phyloP scores from a whole-genome alignment of 805 yeast genomes.

The Brettanomyces naardenensis region DNA sequence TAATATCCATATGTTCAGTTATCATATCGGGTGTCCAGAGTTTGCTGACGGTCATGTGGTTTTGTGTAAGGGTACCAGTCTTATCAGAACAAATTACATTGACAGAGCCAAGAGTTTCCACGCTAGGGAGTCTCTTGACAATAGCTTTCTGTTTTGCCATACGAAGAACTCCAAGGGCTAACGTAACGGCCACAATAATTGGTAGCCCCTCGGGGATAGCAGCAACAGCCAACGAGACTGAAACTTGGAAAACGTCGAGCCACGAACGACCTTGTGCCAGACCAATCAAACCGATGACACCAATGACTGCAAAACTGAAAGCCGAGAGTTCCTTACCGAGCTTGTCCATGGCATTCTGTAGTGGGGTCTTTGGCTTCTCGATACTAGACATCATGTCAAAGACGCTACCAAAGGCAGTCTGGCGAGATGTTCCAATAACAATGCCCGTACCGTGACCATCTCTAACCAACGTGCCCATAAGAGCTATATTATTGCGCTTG shows the following conservation, averaged over 20 bases:
- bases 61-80: constrained; percentile 84
- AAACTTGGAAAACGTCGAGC: constrained; percentile 97
- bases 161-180: constrained; percentile 91
- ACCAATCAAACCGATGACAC: constrained; percentile 86
- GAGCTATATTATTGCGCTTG: constrained; percentile 74
- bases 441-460: constrained; percentile 94
- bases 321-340: constrained; percentile 85
- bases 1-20: constrained; percentile 32
- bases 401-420: constrained; percentile 91
- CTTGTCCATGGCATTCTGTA: constrained; percentile 92
- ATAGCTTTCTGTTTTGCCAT: constrained; percentile 95
- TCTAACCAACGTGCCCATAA: constrained; percentile 95
- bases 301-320: constrained; percentile 81
- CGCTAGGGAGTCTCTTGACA: constrained; percentile 89
- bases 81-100: constrained; percentile 91
- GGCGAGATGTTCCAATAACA: constrained; percentile 82
- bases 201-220: constrained; percentile 99
- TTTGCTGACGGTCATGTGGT: constrained; percentile 84
- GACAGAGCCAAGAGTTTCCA: constrained; percentile 90
- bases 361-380: constrained; percentile 96
- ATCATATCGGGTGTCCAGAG: constrained; percentile 67
- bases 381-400: constrained; percentile 93
- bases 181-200: constrained; percentile 93
- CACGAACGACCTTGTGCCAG: constrained; percentile 86
- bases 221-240: constrained; percentile 96